Base-by-base conservation (phyloP, 164 flowering plant genomes). In the Piper longum region DNA sequence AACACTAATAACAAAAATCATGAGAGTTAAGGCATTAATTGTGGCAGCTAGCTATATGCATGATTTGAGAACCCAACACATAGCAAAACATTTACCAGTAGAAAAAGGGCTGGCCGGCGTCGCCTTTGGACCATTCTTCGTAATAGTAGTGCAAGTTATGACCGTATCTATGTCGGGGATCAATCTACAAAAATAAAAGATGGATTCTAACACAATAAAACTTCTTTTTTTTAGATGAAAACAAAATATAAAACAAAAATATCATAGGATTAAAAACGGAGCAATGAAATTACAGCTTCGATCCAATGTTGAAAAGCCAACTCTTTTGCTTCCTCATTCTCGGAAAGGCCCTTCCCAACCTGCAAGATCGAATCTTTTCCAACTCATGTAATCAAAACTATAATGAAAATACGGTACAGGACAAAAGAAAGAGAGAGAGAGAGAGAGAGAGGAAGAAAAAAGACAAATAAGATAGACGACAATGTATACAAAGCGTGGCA, bases 281-380 rank as follows among this genome's bases (percentile, higher is more conserved):
- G 4, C 16, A 36, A 16, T 41, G 11, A 16, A 64, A 57, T 80
- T 82, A 91, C 98, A 71, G 98, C 98, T 80, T 89, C 98, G 64
- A 91, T 87, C 96, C 96, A 91, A 73, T 91, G 98, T 66, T 86
- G 91, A 68, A 91, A 87, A 70, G 95, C 92, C 74, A 91, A 74
- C 66, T 79, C 75, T 67, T 83, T 87, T 41, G 96, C 96, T 69
- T 79, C 82, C 48, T 69, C 77, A 60, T 89, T 95, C 62, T 71
- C 64, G 16, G 87, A 84, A 69, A 91, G 71, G 5, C 96, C 96
- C 73, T 87, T 82, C 0, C 98, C 98, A 55, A 91, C 87, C 96
- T 91, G 72, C 42, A 39, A 4, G 36, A 41, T 26, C 12, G 7
- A 26, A 65, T 17, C 6, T 14, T 14, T 39, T 60, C 11, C 39